Conservation (phyloP, 78 protist genomes). For the Chrysochromulina parva region DNA sequence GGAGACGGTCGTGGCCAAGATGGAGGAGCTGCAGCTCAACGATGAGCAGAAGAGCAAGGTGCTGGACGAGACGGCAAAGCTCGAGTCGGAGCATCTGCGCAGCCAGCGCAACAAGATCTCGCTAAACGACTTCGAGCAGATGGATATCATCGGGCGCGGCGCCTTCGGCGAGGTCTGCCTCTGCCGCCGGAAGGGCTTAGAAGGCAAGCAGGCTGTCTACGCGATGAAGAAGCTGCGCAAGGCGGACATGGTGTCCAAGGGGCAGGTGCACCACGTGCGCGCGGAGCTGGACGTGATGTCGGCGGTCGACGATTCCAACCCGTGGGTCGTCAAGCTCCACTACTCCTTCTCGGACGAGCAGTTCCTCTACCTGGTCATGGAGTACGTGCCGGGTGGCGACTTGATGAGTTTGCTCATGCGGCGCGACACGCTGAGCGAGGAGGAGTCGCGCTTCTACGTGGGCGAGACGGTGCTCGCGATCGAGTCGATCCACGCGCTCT, state of each 20-base stretch:
- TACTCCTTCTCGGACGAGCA: conserved; percentile 50
- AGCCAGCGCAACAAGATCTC: neutral
- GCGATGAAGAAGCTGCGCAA: conserved; percentile 67
- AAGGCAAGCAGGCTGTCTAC: neutral
- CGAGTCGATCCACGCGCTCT: neutral
- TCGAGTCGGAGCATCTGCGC: neutral
- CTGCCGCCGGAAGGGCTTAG: neutral
- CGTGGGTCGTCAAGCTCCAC: conserved; percentile 49
- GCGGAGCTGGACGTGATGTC: conserved; percentile 72
- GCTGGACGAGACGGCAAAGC: neutral
- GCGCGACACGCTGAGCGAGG: conserved; percentile 34
- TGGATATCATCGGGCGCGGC: conserved; percentile 51
- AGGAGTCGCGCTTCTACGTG: conserved; percentile 42
- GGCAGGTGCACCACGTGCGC: conserved; percentile 59
- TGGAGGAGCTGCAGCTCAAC: neutral
- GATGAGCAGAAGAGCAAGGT: neutral
- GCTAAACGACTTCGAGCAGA: conserved; percentile 11
- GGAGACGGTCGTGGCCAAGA: neutral
- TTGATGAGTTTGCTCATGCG: conserved; percentile 47
- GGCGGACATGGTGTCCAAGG: conserved; percentile 55
- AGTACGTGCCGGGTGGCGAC: conserved; percentile 57
- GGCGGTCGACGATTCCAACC: conserved; percentile 13
- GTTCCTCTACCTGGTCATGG: conserved; percentile 56
- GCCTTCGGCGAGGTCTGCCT: conserved; percentile 61
- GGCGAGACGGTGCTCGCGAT: conserved; percentile 27